Evolutionary conservation across 2,329 filamentous ascomycete species (phyloP).

Genomic region (Myrmaecium sp.): DNA sequence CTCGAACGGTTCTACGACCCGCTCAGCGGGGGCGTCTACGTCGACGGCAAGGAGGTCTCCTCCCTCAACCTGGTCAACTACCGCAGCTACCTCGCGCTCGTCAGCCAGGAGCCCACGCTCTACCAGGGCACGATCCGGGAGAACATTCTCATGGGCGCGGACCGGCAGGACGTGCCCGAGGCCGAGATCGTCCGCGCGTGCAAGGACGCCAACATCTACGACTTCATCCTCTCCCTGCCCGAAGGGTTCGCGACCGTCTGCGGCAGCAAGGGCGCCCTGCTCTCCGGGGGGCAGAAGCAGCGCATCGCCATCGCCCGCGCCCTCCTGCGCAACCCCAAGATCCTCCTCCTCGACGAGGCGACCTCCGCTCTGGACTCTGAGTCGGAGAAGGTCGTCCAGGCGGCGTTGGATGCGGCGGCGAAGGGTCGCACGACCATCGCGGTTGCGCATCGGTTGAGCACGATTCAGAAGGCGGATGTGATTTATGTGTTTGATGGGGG

Average conservation of each 20-base stretch:
- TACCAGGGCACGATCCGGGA: constrained; percentile 87
- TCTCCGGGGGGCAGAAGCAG: constrained; percentile 89
- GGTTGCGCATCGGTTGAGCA: constrained; percentile 72
- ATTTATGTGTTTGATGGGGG: constrained; percentile 89
- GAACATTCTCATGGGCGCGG: constrained; percentile 56
- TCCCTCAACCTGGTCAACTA: constrained; percentile 53
- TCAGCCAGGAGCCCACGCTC: constrained; percentile 85
- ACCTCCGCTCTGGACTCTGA: constrained; percentile 5
- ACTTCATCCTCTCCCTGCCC: constrained; percentile 23
- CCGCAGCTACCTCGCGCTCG: constrained; percentile 66
- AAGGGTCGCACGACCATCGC: constrained; percentile 79
- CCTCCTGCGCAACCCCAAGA: constrained; percentile 71
- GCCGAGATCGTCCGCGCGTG: constrained; percentile 57
- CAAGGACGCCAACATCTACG: constrained; percentile 41
- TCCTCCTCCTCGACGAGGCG: constrained; percentile 31
- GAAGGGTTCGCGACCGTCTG: constrained; percentile 36
- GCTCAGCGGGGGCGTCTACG: constrained; percentile 56
- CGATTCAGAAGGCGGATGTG: constrained; percentile 79
- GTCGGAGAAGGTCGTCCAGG: constrained; percentile 56
- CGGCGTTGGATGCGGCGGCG: constrained; percentile 60
- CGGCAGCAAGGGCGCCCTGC: constrained; percentile 18
- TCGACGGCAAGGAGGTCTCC: constrained; percentile 69
- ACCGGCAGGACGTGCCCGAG: constrained; percentile 48
- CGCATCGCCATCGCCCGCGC: constrained; percentile 81
- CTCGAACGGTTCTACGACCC: constrained; percentile 87